phyloP scores from a whole-genome alignment of 345 rosid species.

The Mercurialis annua region DNA sequence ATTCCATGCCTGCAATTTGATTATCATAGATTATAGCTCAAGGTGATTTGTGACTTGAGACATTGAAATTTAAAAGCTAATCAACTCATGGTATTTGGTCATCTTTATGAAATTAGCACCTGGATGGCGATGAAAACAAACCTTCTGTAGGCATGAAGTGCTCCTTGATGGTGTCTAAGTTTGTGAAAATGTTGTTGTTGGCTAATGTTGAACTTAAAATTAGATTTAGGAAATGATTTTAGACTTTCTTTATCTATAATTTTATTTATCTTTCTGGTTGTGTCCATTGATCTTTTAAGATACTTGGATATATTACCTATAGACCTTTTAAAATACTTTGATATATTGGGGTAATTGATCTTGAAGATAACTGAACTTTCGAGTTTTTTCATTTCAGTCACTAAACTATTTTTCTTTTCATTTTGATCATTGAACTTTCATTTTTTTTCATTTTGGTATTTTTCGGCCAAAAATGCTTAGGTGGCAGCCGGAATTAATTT shows the following conservation, averaged over 20 bases:
- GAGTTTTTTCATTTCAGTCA: no score
- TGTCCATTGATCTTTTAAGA: not conserved
- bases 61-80: not conserved
- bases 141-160: not conserved
- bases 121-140: not conserved
- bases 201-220: not conserved
- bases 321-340: no score
- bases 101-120: not conserved
- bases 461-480: no score
- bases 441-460: no score
- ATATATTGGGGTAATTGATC: no score
- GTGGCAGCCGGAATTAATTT: no score
- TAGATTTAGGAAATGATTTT: not conserved
- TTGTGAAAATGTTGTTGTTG: not conserved
- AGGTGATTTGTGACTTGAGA: not conserved
- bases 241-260: not conserved
- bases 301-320: not conserved
- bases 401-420: no score
- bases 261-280: not conserved
- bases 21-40: not conserved
- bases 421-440: no score
- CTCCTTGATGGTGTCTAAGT: not conserved
- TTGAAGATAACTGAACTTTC: no score
- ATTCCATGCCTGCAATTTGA: not conserved
- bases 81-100: not conserved